Evolutionary conservation across 768 basidiomycete species (phyloP).

Genomic region (Cyclocybe cylindracea): DNA sequence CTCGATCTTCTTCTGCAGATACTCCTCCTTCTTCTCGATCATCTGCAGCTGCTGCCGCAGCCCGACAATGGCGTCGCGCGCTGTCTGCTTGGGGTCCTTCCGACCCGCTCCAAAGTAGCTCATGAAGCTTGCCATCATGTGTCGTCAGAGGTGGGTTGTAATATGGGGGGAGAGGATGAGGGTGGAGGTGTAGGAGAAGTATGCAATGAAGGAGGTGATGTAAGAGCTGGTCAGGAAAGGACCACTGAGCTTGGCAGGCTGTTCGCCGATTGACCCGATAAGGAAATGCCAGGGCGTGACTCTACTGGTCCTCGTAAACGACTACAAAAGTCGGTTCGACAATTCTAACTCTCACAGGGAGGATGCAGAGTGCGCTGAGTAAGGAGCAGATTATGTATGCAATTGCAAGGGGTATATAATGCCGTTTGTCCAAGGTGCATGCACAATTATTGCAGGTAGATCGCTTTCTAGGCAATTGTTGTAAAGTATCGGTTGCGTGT

Average conservation of each 20-base stretch:
- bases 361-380: no score
- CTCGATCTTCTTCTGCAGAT: conserved; percentile 94
- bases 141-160: no score
- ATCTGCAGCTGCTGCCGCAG: conserved; percentile 93
- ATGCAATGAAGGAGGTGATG: conserved; percentile 4
- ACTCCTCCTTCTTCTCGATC: conserved; percentile 99
- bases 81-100: conserved; percentile 79
- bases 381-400: background rate
- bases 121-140: conserved; percentile 79
- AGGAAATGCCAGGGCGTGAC: conserved; percentile 28
- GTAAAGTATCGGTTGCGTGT: conserved; percentile 8
- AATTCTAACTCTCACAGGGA: no score
- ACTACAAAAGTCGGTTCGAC: background rate
- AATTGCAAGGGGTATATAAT: background rate
- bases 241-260: conserved; percentile 6
- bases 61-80: conserved; percentile 90
- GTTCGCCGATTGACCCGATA: conserved; percentile 37
- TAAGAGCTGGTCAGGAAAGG: conserved; percentile 1
- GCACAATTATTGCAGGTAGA: conserved; percentile 10
- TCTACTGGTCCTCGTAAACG: background rate
- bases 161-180: conserved; percentile 4
- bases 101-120: conserved; percentile 81
- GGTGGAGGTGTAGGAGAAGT: background rate
- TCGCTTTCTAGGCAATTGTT: conserved; percentile 4
- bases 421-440: conserved; percentile 2